Base-by-base conservation (phyloP, 2,329 filamentous ascomycete species). In the Ascochyta lentis region DNA sequence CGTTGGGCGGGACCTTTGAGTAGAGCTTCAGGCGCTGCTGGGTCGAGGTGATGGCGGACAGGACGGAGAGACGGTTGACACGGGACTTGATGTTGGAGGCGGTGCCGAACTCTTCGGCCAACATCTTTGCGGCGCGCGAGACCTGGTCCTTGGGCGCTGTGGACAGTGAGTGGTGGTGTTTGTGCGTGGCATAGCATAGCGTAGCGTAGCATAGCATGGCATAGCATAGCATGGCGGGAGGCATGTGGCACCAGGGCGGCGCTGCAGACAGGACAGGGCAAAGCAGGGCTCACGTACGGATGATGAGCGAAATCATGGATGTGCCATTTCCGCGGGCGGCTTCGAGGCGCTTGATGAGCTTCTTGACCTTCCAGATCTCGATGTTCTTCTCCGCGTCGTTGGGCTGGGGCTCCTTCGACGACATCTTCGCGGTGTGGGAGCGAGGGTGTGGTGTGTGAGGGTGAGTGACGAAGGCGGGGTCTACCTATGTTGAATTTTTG, bases 1-100 rank as follows among this genome's bases (percentile, higher is more conserved):
- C 95, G 80, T 99, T 99, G 45, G 95, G 92, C 29, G 96, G 95
- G 54, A 99, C 95, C 81, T 98, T 98, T 81, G 93, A 96, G 84
- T 99, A 99, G 44, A 99, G 86, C 86, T 99, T 99, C 66, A 99
- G 88, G 78, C 95, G 91, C 83, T 99, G 95, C 81, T 99, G 96
- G 70, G 95, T 99, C 60, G 95, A 99, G 49, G 95, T 99, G 73
- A 99, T 99, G 77, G 95, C 95, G 34, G 94, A 98, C 68, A 99
- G 84, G 68, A 99, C 95, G 48, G 95, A 99, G 76, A 98, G 91
- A 79, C 95, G 89, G 81, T 99, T 99, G 82, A 99, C 95, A 76
- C 95, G 93, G 57, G 95, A 99, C 81, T 99, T 99, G 84, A 99
- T 99, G 82, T 99, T 99, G 71, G 93, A 97, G 59, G 95, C 96